Conservation (phyloP, 1,139 yeast species). For the Lodderomyces margitis region DNA sequence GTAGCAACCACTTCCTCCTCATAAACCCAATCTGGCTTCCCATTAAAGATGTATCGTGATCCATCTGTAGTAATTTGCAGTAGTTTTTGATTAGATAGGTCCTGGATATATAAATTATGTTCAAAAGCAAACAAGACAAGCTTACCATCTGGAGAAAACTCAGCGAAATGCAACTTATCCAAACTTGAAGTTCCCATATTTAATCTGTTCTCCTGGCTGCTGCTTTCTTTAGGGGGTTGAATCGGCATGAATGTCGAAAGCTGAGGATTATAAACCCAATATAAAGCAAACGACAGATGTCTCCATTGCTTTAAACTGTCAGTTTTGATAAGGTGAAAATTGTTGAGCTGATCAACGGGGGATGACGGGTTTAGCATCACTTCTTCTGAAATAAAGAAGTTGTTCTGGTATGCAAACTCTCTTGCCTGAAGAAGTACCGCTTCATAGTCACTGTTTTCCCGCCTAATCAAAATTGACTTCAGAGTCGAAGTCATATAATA, state of each 20-base stretch:
- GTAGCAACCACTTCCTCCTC: constrained; percentile 82
- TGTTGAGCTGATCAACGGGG: constrained; percentile 26
- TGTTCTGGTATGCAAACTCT: constrained; percentile 34
- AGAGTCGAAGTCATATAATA: constrained; percentile 27
- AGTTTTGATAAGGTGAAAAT: constrained; percentile 35
- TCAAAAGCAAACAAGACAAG: constrained; percentile 34
- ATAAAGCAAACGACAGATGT: constrained; percentile 39
- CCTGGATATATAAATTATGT: constrained; percentile 42
- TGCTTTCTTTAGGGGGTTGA: constrained; percentile 20
- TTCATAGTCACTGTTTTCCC: constrained; percentile 20
- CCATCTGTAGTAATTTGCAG: constrained; percentile 67
- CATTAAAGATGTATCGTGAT: constrained; percentile 65
- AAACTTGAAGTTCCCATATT: constrained; percentile 12
- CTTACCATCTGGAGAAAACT: constrained; percentile 41
- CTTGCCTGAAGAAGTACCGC: constrained; percentile 20
- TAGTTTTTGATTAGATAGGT: constrained; percentile 24
- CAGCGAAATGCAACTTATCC: constrained; percentile 39
- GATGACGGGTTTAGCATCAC: constrained; percentile 33
- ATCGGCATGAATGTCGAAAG: constrained; percentile 24
- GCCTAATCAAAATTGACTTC: constrained; percentile 21
- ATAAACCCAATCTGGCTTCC: constrained; percentile 94
- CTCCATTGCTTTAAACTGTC: constrained; percentile 39
- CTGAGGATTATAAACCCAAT: constrained; percentile 34
- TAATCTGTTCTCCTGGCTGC: constrained; percentile 7
- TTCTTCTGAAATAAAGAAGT: constrained; percentile 30